Conservation (phyloP, 2,329 filamentous ascomycete genomes). For the Orbilia ellipsospora region DNA sequence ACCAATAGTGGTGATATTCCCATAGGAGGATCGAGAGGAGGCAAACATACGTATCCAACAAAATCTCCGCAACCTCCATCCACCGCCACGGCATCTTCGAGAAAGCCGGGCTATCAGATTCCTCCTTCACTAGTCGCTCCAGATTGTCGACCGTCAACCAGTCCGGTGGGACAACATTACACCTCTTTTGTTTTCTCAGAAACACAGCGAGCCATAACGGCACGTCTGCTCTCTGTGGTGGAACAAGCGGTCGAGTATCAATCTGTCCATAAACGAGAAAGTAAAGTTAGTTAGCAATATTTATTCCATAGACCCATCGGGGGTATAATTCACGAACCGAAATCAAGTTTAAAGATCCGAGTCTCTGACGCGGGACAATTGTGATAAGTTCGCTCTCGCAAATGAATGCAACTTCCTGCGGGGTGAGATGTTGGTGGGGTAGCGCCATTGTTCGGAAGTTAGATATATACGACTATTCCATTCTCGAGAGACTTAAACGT, state of each 20-base stretch:
- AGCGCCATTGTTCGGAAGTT: slow-evolving; percentile 23
- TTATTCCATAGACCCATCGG: neutral
- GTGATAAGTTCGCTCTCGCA: slow-evolving; percentile 98
- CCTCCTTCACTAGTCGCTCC: slow-evolving; percentile 79
- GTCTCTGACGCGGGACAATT: slow-evolving; percentile 86
- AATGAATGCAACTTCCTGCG: slow-evolving; percentile 86
- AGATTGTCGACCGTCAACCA: slow-evolving; percentile 87
- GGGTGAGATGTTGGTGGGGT: slow-evolving; percentile 64
- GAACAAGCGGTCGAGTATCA: slow-evolving; percentile 77
- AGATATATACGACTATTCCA: slow-evolving; percentile 13
- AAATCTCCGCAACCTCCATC: slow-evolving; percentile 87
- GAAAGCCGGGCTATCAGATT: slow-evolving; percentile 80
- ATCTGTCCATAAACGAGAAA: slow-evolving; percentile 70
- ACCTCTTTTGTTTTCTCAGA: slow-evolving; percentile 91
- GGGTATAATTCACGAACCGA: slow-evolving; percentile 73
- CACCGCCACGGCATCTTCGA: slow-evolving; percentile 92
- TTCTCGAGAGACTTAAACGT: neutral
- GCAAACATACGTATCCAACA: slow-evolving; percentile 73
- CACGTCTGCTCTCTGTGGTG: slow-evolving; percentile 80
- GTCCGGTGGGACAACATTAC: slow-evolving; percentile 88
- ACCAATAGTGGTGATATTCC: neutral
- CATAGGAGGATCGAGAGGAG: neutral
- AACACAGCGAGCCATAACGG: slow-evolving; percentile 96
- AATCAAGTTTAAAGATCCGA: slow-evolving; percentile 86
- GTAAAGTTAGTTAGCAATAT: neutral